Conservation (phyloP, 345 rosid genomes). For the Rhodamnia argentea region DNA sequence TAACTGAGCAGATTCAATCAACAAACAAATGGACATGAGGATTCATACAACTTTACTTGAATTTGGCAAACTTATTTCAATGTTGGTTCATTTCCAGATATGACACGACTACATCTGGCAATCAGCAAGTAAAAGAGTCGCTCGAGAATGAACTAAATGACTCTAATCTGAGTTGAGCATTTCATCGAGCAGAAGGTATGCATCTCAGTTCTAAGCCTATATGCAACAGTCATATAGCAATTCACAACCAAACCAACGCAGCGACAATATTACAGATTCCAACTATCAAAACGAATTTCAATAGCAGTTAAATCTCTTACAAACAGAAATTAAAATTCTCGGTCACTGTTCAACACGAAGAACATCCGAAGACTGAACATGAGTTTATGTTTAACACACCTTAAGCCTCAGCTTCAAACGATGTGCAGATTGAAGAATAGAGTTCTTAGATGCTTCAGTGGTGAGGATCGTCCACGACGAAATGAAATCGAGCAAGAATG, state of each 20-base stretch:
- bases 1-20: background rate
- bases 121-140: background rate
- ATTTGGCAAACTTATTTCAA: background rate
- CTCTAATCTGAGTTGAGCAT: background rate
- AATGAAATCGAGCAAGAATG: background rate
- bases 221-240: too few relatives aligned
- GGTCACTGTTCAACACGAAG: too few relatives aligned
- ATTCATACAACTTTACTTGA: background rate
- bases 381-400: background rate
- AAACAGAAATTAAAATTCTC: too few relatives aligned
- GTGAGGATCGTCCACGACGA: background rate
- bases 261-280: too few relatives aligned
- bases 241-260: too few relatives aligned
- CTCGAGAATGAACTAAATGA: background rate
- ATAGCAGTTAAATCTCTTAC: too few relatives aligned
- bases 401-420: background rate
- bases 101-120: background rate
- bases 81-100: background rate
- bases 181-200: too few relatives aligned
- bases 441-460: background rate
- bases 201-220: too few relatives aligned
- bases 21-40: background rate
- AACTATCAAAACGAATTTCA: too few relatives aligned
- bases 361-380: too few relatives aligned
- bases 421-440: background rate